phyloP scores from a whole-genome alignment of 2,329 filamentous ascomycete genomes.

The Hymenoscyphus occultus region DNA sequence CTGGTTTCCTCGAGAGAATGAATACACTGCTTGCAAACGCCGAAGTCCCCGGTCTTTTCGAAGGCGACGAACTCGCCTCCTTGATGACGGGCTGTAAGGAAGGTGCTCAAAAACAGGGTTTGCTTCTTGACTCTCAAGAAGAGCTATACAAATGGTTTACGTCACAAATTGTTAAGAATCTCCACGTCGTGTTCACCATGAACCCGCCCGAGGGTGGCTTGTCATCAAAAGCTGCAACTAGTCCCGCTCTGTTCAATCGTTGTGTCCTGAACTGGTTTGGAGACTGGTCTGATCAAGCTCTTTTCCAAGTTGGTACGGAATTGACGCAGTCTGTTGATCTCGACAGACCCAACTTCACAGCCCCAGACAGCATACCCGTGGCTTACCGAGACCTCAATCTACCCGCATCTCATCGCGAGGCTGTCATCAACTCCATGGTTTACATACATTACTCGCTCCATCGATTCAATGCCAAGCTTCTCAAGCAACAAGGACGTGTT shows the following conservation, averaged over 20 bases:
- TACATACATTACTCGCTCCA: conserved; percentile 96
- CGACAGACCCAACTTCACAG: conserved; percentile 79
- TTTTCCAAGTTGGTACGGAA: conserved; percentile 96
- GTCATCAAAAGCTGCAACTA: conserved; percentile 94
- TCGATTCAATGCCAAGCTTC: conserved; percentile 80
- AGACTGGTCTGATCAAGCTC: conserved; percentile 98
- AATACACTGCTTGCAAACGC: conserved; percentile 98
- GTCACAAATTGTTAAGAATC: conserved; percentile 96
- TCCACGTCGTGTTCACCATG: conserved; percentile 99
- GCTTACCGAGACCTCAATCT: conserved; percentile 83
- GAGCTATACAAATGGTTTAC: conserved; percentile 99
- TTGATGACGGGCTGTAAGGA: conserved; percentile 99
- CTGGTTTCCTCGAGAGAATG: conserved; percentile 98
- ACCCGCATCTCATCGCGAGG: conserved; percentile 85
- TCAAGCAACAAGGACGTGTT: conserved; percentile 86
- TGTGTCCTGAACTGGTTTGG: conserved; percentile 99
- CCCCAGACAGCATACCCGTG: conserved; percentile 88
- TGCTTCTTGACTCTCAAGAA: conserved; percentile 94
- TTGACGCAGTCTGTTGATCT: conserved; percentile 95
- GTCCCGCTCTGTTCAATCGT: conserved; percentile 97
- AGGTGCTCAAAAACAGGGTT: conserved; percentile 90
- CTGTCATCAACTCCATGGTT: conserved; percentile 97
- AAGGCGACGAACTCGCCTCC: conserved; percentile 98
- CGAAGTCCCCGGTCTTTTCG: conserved; percentile 97
- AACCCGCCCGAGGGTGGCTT: conserved; percentile 95